Evolutionary conservation across 2,329 filamentous ascomycete species (phyloP), one percentile per base, ranked within the genome.

Genomic region (Blumeria graminis): DNA sequence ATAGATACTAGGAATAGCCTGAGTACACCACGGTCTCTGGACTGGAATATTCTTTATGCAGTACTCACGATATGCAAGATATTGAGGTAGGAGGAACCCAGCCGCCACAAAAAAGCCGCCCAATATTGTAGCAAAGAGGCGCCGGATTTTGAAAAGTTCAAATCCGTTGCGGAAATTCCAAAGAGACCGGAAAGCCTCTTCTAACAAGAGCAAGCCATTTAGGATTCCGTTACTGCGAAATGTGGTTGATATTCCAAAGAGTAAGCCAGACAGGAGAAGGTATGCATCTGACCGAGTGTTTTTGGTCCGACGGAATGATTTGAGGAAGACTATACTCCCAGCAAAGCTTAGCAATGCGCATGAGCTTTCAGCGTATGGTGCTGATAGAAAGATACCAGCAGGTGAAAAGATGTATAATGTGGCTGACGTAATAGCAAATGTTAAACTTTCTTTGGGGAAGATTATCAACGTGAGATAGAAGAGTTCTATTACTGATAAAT

Each of bases 181-280:
- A 6, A 75, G 52, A 8, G 74, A 72, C 64, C 86, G 81, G 60
- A 76, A 77, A 33, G 82, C 77, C 58, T 68, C 65, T 58, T 67
- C 63, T 11, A 67, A 60, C 65, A 94, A 85, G 3, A 88, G 71
- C 3, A 87, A 66, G 9, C 90, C 90, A 65, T 83, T 89, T 11
- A 95, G 71, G 51, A 96, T 70, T 9, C 87, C 92, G 67, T 98
- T 98, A 64, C 83, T 87, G 57, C 92, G 81, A 59, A 93, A 79
- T 1, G 77, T 74, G 0, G 82, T 82, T 0, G 88, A 82, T 14
- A 82, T 62, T 0, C 82, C 86, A 64, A 96, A 90, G 6, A 77
- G 59, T 1, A 79, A 57, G 1, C 86, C 87, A 1, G 86, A 77
- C 9, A 71, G 64, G 6, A 93, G 61, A 18, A 83, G 68, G 13